phyloP scores from a whole-genome alignment of 805 yeast species.

The Suhomyces sp. region DNA sequence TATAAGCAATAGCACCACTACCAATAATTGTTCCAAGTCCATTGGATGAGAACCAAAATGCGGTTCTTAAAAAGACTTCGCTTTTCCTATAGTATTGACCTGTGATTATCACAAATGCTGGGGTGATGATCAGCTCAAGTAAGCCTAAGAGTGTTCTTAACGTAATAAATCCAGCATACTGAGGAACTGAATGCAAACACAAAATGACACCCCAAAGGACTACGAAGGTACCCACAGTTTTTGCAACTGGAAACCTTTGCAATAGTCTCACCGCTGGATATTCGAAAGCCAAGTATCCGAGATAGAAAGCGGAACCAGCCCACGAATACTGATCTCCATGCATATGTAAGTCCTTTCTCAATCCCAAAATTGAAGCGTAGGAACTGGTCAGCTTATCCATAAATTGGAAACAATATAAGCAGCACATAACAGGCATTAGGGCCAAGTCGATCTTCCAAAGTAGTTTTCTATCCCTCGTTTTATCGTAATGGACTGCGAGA shows the following conservation, averaged over 20 bases:
- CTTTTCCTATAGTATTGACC: slow-evolving; percentile 35
- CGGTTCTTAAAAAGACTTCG: slow-evolving; percentile 34
- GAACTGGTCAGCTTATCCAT: slow-evolving; percentile 60
- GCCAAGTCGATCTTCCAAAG: slow-evolving; percentile 51
- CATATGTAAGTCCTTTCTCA: slow-evolving; percentile 46
- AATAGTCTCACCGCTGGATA: slow-evolving; percentile 45
- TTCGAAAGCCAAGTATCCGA: slow-evolving; percentile 64
- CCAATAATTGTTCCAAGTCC: slow-evolving; percentile 45
- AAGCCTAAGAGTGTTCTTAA: slow-evolving; percentile 40
- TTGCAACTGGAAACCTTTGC: slow-evolving; percentile 60
- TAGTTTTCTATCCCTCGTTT: slow-evolving; percentile 33
- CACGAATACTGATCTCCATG: slow-evolving; percentile 43
- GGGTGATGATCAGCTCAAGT: slow-evolving; percentile 41
- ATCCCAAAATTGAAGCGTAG: slow-evolving; percentile 55
- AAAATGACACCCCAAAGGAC: slow-evolving; percentile 62
- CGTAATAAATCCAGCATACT: slow-evolving; percentile 40
- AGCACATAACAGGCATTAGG: slow-evolving; percentile 51
- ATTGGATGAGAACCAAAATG: slow-evolving; percentile 37
- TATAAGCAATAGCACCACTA: slow-evolving; percentile 50
- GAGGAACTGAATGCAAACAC: slow-evolving; percentile 52
- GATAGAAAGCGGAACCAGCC: slow-evolving; percentile 42
- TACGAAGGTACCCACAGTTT: slow-evolving; percentile 47
- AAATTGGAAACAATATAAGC: slow-evolving; percentile 51
- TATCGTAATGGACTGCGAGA: slow-evolving; percentile 21
- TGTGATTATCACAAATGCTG: slow-evolving; percentile 38